Conservation (phyloP, 169 alveolate species). For the Plasmodium falciparum region DNA sequence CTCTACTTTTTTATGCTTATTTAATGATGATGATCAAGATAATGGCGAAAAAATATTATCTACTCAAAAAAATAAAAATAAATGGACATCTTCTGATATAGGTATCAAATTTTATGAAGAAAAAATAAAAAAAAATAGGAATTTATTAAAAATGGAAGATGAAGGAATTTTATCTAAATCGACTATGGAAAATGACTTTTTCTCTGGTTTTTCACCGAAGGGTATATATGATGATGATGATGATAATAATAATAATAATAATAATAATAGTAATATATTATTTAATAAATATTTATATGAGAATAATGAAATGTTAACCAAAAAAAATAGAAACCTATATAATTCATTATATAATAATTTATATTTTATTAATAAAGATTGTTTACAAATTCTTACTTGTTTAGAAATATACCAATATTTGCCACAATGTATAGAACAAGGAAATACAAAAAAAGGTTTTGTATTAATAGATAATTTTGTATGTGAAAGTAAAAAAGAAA, state of each 20-base stretch:
- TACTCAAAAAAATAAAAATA: background rate
- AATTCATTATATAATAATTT: conserved; percentile 5
- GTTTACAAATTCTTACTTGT: conserved; percentile 22
- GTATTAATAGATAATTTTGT: conserved; percentile 25
- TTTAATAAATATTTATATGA: background rate
- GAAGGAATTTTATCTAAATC: background rate
- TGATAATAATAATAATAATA: too few relatives aligned
- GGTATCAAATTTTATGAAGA: background rate
- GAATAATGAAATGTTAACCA: background rate
- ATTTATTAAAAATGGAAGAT: background rate
- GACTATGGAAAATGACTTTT: background rate
- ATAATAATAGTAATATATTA: too few relatives aligned
- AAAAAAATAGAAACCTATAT: too few relatives aligned
- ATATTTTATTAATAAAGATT: conserved; percentile 21
- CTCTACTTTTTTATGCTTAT: background rate
- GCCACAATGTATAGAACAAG: conserved; percentile 40
- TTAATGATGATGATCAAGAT: background rate
- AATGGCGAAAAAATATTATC: background rate
- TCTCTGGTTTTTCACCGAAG: too few relatives aligned
- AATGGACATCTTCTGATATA: background rate
- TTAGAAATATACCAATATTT: conserved; percentile 30
- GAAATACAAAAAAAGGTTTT: conserved; percentile 40
- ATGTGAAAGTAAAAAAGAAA: conserved; percentile 27
- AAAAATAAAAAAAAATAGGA: background rate
- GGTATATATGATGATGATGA: too few relatives aligned